Evolutionary conservation across 148 eudicot genomes (phyloP), one percentile per base, ranked within the genome.

Genomic region (Chenopodium album): DNA sequence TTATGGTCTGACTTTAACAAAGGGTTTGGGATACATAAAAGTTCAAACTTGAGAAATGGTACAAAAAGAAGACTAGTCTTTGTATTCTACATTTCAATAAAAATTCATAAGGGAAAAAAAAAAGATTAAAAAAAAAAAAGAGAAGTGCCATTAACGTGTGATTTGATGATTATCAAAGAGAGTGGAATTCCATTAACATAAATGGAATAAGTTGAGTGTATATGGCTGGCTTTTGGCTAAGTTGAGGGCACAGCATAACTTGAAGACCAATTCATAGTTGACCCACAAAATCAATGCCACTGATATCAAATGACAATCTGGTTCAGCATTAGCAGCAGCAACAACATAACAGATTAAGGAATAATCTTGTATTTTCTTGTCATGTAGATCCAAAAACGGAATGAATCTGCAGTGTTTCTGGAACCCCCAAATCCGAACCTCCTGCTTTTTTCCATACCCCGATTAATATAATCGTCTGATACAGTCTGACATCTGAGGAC

Each of bases 401-500:
- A 87, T 4, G 94, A 89, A 2, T 78, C 73, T 71, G 82, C 79
- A 2, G 97, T 88, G 63, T 89, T 87, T 75, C 97, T 88, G 29
- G 82, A 89, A 29, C 94, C 97, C 48, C 81, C 23, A 37, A 93
- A 91, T 52, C 93, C 93, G 81, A 87, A 92, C 82, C 88, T 91
- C 75, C 89, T 83, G 79, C 97, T 90, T 88, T 93, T 93, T 28
- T 89, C 89, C 94, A 93, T 93, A 31, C 83, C 82, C 80, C 81
- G 60, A 29, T 54, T 63, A 23, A 19, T 4, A 7, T 20, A 29
- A 76, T 68, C 19, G 46, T 66, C 91, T 81, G 88, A 69, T 41
- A 19, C 23, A 32, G 82, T 80, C 60, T 82, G 86, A 20, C 6
- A 16, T 16, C 86, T 64, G 9, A 93, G 78, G 4, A 90, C 72